Base-by-base conservation (phyloP, 1,284 basidiomycete genomes). In the Ganoderma meredithae region DNA sequence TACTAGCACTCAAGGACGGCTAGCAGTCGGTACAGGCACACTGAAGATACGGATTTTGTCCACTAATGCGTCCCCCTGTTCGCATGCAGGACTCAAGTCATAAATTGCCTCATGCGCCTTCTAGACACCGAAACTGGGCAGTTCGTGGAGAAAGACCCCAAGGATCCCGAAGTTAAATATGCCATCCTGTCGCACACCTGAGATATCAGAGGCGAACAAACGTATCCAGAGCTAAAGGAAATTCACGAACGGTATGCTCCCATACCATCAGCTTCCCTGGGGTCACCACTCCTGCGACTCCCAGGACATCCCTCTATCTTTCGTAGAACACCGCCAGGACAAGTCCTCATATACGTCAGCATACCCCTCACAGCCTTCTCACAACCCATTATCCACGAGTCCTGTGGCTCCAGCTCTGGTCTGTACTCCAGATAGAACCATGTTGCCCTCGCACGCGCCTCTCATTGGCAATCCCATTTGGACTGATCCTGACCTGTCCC, bases 121-220 rank as follows among this genome's bases (percentile, higher is more conserved):
- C 33, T 58, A 33, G 33, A 58, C 22, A 39, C 55, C 10, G 19
- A 22, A n/a, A 58, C 55, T 10, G 55, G 55, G 33, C 33, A 58
- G 55, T 58, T 58, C 55, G 55, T 58, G 19, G 55, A 58, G 27
- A 39, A 33, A 13, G 31, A 62, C n/a, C 60, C 60, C 19, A 40
- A 62, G 43, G 47, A 52, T 22, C 47, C 22, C 22, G n/a, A 13
- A 7, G 19, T 27, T 8, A 47, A 62, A 27, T 62, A 62, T 44
- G 60, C 60, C 9, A 62, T 62, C 25, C 7, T 62, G 43, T 62
- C 60, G 19, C 60, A 62, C 31, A 44, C 43, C 15, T 62, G 60
- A 44, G 40, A 49, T 7, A 9, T 9, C 7, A 12, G 19, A 2
- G 17, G 43, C 17, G 60, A 62, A 27, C 60, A 62, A 8, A 44